Conservation (phyloP, 345 rosid species). For the Eucalyptus grandis region DNA sequence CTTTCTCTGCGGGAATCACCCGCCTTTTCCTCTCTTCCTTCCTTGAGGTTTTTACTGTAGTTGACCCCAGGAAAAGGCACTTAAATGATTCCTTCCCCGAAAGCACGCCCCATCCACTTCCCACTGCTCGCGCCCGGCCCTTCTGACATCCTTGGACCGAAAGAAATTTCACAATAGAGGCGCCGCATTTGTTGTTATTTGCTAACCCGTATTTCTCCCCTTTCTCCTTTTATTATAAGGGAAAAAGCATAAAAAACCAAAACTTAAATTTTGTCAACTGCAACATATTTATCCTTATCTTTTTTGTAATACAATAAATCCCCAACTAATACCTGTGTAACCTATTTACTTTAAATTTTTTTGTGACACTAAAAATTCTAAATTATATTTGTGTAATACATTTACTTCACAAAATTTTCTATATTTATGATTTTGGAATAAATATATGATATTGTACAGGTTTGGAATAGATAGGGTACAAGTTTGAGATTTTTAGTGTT, state of each 20-base stretch:
- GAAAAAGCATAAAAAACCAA: too few species aligned
- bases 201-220: background rate
- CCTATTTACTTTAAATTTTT: too few species aligned
- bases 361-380: too few species aligned
- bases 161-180: background rate
- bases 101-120: background rate
- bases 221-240: background rate
- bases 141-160: background rate
- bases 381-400: too few species aligned
- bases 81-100: background rate
- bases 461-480: too few species aligned
- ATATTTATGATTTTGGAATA: too few species aligned
- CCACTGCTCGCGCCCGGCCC: background rate
- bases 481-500: fast-evolving
- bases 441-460: fast-evolving
- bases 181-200: background rate
- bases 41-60: background rate
- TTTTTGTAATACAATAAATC: too few species aligned
- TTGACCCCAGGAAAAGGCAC: background rate
- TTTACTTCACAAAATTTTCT: too few species aligned
- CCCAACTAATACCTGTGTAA: too few species aligned
- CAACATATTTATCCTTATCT: too few species aligned
- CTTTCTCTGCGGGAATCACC: background rate
- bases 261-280: too few species aligned
- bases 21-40: background rate